phyloP scores from a whole-genome alignment of 169 alveolate species.

The Cryptosporidium ubiquitum region DNA sequence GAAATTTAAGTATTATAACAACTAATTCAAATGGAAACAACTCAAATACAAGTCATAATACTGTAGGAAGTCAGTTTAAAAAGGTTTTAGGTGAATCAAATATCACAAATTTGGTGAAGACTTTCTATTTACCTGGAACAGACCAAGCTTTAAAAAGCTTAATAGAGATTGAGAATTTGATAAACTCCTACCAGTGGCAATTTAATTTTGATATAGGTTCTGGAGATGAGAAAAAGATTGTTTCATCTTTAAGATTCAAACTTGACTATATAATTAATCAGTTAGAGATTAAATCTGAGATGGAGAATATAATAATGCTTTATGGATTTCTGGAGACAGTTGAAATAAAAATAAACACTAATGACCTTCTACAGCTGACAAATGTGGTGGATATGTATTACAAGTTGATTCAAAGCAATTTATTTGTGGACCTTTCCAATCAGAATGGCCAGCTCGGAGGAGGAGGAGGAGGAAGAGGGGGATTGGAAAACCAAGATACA shows the following conservation, averaged over 20 bases:
- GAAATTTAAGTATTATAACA: neutral
- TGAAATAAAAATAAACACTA: conserved; percentile 24
- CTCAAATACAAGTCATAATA: neutral
- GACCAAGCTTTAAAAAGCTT: neutral
- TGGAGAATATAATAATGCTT: neutral
- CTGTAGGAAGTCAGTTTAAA: neutral
- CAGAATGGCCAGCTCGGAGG: neutral
- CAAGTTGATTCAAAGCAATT: conserved; percentile 5
- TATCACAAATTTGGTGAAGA: neutral
- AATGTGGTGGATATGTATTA: conserved; percentile 40
- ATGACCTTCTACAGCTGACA: conserved; percentile 27
- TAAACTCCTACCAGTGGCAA: conserved; percentile 41
- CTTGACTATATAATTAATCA: conserved; percentile 6
- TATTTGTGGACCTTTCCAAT: conserved; percentile 16
- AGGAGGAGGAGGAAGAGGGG: neutral
- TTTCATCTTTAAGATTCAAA: conserved; percentile 49
- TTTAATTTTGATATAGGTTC: conserved; percentile 7
- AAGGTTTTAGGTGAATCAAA: neutral
- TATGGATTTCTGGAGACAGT: conserved; percentile 45
- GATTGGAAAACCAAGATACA: conserved; percentile 12
- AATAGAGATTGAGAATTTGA: conserved; percentile 3
- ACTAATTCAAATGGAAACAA: neutral
- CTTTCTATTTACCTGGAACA: conserved; percentile 2
- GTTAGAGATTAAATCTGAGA: neutral
- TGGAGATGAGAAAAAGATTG: neutral